Evolutionary conservation across 768 basidiomycete species (phyloP), one percentile per base, ranked within the genome.

Genomic region (Tulasnella sp.): DNA sequence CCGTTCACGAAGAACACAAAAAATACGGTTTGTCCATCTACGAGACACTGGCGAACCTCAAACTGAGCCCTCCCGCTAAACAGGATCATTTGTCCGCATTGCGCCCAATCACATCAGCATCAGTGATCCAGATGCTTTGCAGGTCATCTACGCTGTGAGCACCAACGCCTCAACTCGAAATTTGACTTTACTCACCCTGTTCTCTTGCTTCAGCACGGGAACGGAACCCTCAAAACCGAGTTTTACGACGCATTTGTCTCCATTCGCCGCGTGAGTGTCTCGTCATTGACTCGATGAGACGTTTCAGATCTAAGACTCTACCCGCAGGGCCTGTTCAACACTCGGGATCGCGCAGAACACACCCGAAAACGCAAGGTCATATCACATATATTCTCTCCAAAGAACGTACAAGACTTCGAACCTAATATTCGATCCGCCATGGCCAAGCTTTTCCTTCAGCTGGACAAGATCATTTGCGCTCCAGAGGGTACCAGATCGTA

Each of bases 281-380:
- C 36, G 19, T 19, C 1, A 17, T 79, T 79, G 74, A 80, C 26
- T 66, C 9, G 22, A 32, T 39, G 11, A 0, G 17, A n/a, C 67
- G 14, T 34, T 9, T 44, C 71, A 5, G n/a, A 9, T 11, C 17
- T 47, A n/a, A 2, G 35, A 73, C 76, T 74, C 69, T 75, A 19
- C 74, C 67, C 19, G 22, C 59, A 76, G 74, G 89, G 90, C 1
- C 81, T 92, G 35, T 92, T 92, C 85, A 91, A 89, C 79, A 90
- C 90, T 19, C 87, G 92, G 62, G 86, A 90, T 77, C 87, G 92
- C 37, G 77, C 80, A 6, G 90, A 93, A 72, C 94, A 96, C 78
- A 84, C 91, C 6, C 87, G 94, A 52, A 96, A 95, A 81, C 88
- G 93, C 81, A 96, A 96, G 81, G 91, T 97, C 74, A 86, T 96